A percentile compares a stretch with the other conserved stretches of the same genome.
These are phyloP conservation scores for Aspergillus conjunctus DNA, from an alignment of 495 filamentous ascomycete species.

Conservation along the genomic window DNA sequence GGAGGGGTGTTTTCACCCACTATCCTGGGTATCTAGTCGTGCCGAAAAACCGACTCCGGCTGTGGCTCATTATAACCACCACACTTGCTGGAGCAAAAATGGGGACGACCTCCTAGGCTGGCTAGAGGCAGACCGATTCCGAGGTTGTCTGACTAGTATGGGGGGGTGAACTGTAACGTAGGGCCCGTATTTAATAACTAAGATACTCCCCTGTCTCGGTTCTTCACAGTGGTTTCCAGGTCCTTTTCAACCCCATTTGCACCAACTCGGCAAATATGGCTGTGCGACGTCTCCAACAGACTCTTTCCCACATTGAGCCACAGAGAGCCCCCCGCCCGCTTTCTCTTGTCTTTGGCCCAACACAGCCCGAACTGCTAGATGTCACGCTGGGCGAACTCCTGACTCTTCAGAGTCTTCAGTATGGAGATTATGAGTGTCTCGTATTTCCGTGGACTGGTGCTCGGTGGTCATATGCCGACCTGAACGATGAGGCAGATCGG, in stretches of 20 bases:
- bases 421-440: conserved; percentile 60
- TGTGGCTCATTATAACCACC: background rate
- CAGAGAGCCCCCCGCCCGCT: conserved; percentile 25
- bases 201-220: conserved; percentile 6
- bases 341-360: conserved; percentile 61
- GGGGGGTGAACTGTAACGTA: background rate
- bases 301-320: conserved; percentile 39
- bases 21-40: conserved; percentile 17
- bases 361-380: conserved; percentile 59
- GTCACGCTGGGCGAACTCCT: conserved; percentile 64
- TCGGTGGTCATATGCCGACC: conserved; percentile 65
- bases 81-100: conserved; percentile 1
- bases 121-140: conserved; percentile 6
- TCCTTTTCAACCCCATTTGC: background rate
- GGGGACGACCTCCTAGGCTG: background rate
- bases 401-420: conserved; percentile 61
- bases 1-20: background rate
- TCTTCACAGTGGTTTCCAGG: background rate
- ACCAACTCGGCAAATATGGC: conserved; percentile 28
- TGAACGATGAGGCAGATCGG: conserved; percentile 61
- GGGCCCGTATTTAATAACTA: conserved; percentile 20
- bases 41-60: conserved; percentile 5
- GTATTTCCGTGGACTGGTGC: conserved; percentile 68
- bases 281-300: conserved; percentile 43
- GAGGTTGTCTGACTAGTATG: conserved; percentile 14